A percentile compares a stretch with the other conserved stretches of the same genome.
phyloP scores from a whole-genome alignment of 257 asterid species.

The Jaltomata sinuosa region DNA sequence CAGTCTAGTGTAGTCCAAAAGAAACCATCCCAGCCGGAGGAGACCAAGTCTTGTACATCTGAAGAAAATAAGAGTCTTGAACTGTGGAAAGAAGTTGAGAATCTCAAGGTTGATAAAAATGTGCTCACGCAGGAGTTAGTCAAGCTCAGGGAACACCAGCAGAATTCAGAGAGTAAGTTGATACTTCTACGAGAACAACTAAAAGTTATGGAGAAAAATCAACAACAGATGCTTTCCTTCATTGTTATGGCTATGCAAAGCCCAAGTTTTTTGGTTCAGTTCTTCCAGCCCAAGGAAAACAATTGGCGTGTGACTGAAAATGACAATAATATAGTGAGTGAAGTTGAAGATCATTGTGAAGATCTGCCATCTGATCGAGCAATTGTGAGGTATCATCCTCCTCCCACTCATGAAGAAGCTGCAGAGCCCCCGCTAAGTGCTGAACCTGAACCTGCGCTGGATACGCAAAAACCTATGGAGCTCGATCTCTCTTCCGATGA shows the following conservation, averaged over 20 bases:
- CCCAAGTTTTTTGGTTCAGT: constrained; percentile 64
- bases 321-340: constrained; percentile 35
- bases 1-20: constrained; percentile 30
- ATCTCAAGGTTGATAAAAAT: constrained; percentile 47
- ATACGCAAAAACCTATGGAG: constrained; percentile 44
- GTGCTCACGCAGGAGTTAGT: constrained; percentile 57
- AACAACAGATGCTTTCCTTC: constrained; percentile 93
- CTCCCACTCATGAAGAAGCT: constrained; percentile 25
- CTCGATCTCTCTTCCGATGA: constrained; percentile 61
- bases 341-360: constrained; percentile 47
- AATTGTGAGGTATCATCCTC: constrained; percentile 67
- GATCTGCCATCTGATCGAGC: constrained; percentile 36
- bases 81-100: constrained; percentile 74
- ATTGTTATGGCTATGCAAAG: constrained; percentile 96
- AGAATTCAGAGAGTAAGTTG: constrained; percentile 64
- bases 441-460: constrained; percentile 11
- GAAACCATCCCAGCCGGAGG: constrained; percentile 33
- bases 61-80: constrained; percentile 47
- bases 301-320: constrained; percentile 43
- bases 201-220: constrained; percentile 81
- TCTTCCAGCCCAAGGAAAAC: constrained; percentile 74
- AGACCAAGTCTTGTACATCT: constrained; percentile 11
- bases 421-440: constrained; percentile 1
- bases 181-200: constrained; percentile 49
- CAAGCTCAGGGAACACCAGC: constrained; percentile 57